These are phyloP conservation scores for Huiozyma naganishii DNA, from an alignment of 805 yeast species.

Conservation along the genomic window DNA sequence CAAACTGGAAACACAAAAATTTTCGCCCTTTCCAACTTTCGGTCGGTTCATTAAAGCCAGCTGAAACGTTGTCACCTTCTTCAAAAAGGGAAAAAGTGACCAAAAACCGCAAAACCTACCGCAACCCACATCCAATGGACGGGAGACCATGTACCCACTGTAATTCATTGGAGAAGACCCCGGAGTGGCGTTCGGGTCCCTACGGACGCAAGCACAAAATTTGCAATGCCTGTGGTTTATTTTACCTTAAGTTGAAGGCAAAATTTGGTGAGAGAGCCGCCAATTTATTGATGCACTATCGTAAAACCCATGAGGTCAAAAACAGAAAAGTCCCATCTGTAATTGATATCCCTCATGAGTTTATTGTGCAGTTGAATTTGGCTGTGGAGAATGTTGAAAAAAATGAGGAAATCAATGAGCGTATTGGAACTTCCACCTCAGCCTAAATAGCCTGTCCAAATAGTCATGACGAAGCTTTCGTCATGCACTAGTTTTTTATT, in stretches of 20 bases:
- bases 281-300: constrained; percentile 1
- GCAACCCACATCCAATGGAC: constrained; percentile 1
- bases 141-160: constrained; percentile 3
- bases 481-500: no score
- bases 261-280: constrained; percentile 1
- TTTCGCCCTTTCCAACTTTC: no score
- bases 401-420: no score
- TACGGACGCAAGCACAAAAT: constrained; percentile 2
- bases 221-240: constrained; percentile 4
- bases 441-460: no score
- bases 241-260: constrained; percentile 2
- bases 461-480: no score
- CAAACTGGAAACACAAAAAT: no score
- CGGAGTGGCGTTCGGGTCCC: constrained; percentile 5
- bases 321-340: constrained; percentile 3
- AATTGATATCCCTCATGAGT: not conserved
- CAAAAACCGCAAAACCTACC: no score
- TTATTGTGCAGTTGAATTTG: not conserved
- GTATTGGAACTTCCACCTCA: no score
- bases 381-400: no score
- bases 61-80: no score
- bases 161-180: not conserved
- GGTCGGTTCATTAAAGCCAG: no score
- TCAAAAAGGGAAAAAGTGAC: no score
- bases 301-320: not conserved